Evolutionary conservation across 176 grass and related monocot genomes (phyloP), one percentile per base, ranked within the genome.

Genomic region (Dendrocalamus sinicus): DNA sequence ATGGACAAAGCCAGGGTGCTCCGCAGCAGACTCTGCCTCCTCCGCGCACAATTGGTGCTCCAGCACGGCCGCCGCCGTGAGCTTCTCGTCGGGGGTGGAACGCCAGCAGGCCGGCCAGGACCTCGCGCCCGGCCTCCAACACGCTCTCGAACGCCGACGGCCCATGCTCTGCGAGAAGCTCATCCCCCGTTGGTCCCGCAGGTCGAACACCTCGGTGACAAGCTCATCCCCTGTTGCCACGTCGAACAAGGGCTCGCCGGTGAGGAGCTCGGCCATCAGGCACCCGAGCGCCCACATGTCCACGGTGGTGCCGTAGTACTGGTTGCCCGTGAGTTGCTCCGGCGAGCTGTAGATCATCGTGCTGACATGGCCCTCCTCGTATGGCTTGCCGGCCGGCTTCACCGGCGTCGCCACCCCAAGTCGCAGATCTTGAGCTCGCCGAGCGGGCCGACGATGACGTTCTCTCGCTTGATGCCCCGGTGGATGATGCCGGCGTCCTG

Each of bases 391-490:
- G 1, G 17, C 53, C 16, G 53, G 17, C 17, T 20, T 55, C 53
- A 20, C 53, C 53, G 16, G 16, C 52, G 52, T 90, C 77, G 0
- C 72, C 6, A 13, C 28, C 12, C 77, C 77, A 87, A 87, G 26
- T 87, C 85, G 41, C 76, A 70, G 55, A 87, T 67, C 68, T 87
- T 87, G 53, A 86, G 63, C 2, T 22, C 43, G 20, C 57, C 59
- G 26, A 1, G 12, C 4, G 68, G 1, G 80, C 39, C 43, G 80
- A 70, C 75, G 24, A 88, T 73, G 73, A 88, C 37, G 48, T 88
- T 88, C 4, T 67, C 77, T 0, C 72, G 72, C 72, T 83, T 88
- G 80, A 88, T 88, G 86, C 83, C 86, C 22, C 59, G 80, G 72
- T 88, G 86, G 39, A 83, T 80, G 62, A 78, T 75, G 16, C 70